These are phyloP conservation scores for Leucosporidium creatinivorum DNA, from an alignment of 768 basidiomycete species.

Conservation along the genomic window DNA sequence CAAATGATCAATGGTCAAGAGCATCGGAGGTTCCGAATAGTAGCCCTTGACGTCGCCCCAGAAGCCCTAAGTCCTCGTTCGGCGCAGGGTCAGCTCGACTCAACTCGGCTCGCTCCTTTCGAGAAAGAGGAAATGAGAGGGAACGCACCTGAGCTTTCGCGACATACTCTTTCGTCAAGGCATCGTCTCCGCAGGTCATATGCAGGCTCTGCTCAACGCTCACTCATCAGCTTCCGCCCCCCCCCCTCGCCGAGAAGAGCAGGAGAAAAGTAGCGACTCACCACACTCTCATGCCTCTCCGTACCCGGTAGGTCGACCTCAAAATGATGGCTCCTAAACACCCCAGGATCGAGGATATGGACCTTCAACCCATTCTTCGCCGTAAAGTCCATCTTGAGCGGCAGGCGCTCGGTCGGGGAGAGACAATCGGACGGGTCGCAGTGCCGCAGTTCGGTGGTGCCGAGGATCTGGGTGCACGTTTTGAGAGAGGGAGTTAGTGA, in stretches of 20 bases:
- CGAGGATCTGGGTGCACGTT: conserved; percentile 7
- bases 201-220: conserved; percentile 5
- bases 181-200: conserved; percentile 23
- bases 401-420: not conserved
- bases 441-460: not conserved
- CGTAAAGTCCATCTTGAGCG: conserved; percentile 1
- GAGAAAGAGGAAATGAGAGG: not conserved
- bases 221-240: too few relatives aligned
- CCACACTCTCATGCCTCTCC: conserved; percentile 14
- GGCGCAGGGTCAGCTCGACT: not conserved
- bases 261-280: not conserved
- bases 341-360: not conserved
- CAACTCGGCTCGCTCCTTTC: too few relatives aligned
- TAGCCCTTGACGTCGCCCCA: conserved; percentile 22
- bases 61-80: conserved; percentile 13
- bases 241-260: not conserved
- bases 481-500: not conserved
- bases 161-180: conserved; percentile 9
- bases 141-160: not conserved
- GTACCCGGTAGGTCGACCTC: not conserved
- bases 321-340: conserved; percentile 6
- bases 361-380: conserved; percentile 3
- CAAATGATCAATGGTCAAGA: conserved; percentile 11
- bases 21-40: conserved; percentile 10
- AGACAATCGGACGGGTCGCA: not conserved